These are phyloP conservation scores for Tothia fuscella DNA, from an alignment of 2,329 filamentous ascomycete genomes.

Conservation along the genomic window DNA sequence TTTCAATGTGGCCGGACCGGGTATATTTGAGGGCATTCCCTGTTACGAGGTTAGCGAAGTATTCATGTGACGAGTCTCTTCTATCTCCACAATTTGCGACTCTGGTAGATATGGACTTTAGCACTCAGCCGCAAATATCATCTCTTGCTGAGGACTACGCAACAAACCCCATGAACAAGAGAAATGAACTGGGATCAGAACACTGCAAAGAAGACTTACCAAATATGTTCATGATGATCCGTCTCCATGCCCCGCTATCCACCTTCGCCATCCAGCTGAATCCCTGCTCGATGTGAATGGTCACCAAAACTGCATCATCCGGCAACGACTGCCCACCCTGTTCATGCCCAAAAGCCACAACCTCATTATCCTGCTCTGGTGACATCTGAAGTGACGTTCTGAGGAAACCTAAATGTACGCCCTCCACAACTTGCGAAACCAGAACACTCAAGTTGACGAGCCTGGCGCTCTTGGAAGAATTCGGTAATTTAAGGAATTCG, in stretches of 20 bases:
- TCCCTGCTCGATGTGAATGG: conserved; percentile 9
- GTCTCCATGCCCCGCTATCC: conserved; percentile 11
- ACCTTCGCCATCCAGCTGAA: conserved; percentile 2
- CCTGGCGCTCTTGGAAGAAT: background rate
- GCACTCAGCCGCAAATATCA: too few relatives aligned
- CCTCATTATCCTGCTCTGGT: background rate
- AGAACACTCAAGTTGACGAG: conserved; percentile 1
- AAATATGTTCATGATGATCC: conserved; percentile 14
- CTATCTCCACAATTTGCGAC: too few relatives aligned
- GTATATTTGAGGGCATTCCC: conserved; percentile 15
- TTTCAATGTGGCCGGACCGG: conserved; percentile 5
- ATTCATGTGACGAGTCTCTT: too few relatives aligned
- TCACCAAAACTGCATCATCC: conserved; percentile 6
- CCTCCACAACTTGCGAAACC: conserved; percentile 4
- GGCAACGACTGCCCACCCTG: background rate
- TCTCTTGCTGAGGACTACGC: too few relatives aligned
- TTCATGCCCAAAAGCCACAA: background rate
- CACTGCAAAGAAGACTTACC: too few relatives aligned
- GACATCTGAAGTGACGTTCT: too few relatives aligned
- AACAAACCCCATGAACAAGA: too few relatives aligned
- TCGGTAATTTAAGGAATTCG: background rate
- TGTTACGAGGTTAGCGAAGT: too few relatives aligned
- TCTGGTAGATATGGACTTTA: too few relatives aligned
- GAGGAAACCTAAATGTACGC: conserved; percentile 3
- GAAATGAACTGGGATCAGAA: too few relatives aligned